Percentiles rank a stretch among this genome's conserved stretches.
These are phyloP conservation scores for Penicillium sp. DNA, from an alignment of 2,329 filamentous ascomycete species.

Conservation along the genomic window DNA sequence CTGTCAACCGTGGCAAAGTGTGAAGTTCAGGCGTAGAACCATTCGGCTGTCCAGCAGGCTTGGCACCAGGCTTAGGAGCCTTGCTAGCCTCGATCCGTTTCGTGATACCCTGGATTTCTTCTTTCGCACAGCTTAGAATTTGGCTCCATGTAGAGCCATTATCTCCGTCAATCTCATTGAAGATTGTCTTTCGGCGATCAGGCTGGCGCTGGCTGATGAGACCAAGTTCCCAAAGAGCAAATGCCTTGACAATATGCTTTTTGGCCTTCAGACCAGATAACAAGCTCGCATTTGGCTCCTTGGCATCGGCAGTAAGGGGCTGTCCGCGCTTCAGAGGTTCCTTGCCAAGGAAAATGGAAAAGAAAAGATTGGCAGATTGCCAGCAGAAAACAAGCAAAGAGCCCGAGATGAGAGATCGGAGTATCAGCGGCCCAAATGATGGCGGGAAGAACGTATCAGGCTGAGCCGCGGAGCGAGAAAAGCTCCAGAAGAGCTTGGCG, in stretches of 20 bases:
- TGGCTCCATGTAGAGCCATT: conserved; percentile 82
- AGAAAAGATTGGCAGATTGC: conserved; percentile 75
- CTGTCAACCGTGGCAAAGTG: conserved; percentile 55
- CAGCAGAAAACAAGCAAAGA: conserved; percentile 72
- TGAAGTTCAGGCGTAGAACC: conserved; percentile 46
- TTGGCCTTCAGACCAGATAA: conserved; percentile 82
- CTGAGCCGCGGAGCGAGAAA: conserved; percentile 69
- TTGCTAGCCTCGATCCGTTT: conserved; percentile 67
- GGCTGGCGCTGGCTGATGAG: conserved; percentile 76
- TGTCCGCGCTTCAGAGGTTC: conserved; percentile 82
- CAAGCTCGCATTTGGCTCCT: conserved; percentile 88
- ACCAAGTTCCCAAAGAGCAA: conserved; percentile 89
- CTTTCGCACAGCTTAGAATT: conserved; percentile 70
- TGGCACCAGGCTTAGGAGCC: conserved; percentile 46
- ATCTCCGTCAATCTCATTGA: conserved; percentile 81
- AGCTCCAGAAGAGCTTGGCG: conserved; percentile 72
- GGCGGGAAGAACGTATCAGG: conserved; percentile 61
- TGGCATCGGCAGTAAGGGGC: conserved; percentile 81
- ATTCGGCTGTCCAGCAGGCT: conserved; percentile 47
- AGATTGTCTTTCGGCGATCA: conserved; percentile 78
- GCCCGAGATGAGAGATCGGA: conserved; percentile 64
- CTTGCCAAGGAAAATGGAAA: conserved; percentile 77
- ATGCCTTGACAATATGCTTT: conserved; percentile 75
- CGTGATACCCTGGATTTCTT: conserved; percentile 69
- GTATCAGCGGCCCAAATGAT: conserved; percentile 58